Conservation (phyloP, 805 yeast species). For the Komagataella pastoris region DNA sequence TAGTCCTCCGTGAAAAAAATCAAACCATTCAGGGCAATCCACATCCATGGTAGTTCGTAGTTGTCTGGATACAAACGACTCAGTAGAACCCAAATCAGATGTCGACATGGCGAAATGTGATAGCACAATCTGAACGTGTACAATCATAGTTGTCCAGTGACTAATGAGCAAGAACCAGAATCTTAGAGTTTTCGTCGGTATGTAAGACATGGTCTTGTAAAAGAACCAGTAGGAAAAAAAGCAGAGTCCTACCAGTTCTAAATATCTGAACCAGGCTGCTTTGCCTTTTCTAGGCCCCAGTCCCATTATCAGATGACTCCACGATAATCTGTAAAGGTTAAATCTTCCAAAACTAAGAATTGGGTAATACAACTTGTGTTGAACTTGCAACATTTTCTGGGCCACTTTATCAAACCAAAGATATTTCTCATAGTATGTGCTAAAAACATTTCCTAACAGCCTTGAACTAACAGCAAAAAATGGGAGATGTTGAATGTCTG, state of each 20-base stretch:
- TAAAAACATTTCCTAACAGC: slow-evolving; percentile 54
- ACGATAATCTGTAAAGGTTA: slow-evolving; percentile 69
- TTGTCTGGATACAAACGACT: slow-evolving; percentile 69
- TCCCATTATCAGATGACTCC: slow-evolving; percentile 65
- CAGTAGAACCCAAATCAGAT: slow-evolving; percentile 69
- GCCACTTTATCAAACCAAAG: slow-evolving; percentile 62
- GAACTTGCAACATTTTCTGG: slow-evolving; percentile 41
- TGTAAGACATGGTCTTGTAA: slow-evolving; percentile 38
- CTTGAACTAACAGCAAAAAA: slow-evolving; percentile 77
- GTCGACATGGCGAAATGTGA: slow-evolving; percentile 94
- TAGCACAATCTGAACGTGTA: slow-evolving; percentile 86
- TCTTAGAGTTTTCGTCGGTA: slow-evolving; percentile 41
- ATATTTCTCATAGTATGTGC: slow-evolving; percentile 64
- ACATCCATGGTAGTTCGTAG: slow-evolving; percentile 91
- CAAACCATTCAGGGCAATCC: slow-evolving; percentile 87
- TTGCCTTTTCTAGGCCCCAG: slow-evolving; percentile 70
- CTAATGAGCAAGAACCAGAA: slow-evolving; percentile 55
- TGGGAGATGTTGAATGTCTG: slow-evolving; percentile 88
- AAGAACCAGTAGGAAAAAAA: slow-evolving; percentile 77
- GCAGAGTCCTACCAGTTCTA: slow-evolving; percentile 55
- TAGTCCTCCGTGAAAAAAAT: slow-evolving; percentile 81
- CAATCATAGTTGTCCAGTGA: slow-evolving; percentile 75
- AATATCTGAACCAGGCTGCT: slow-evolving; percentile 79
- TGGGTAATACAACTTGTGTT: slow-evolving; percentile 63
- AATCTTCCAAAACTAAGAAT: slow-evolving; percentile 74